A percentile compares a stretch with the other conserved stretches of the same genome.
These are phyloP conservation scores for Blastocystis sp. DNA, from an alignment of 352 stramenopile genomes.

Conservation along the genomic window DNA sequence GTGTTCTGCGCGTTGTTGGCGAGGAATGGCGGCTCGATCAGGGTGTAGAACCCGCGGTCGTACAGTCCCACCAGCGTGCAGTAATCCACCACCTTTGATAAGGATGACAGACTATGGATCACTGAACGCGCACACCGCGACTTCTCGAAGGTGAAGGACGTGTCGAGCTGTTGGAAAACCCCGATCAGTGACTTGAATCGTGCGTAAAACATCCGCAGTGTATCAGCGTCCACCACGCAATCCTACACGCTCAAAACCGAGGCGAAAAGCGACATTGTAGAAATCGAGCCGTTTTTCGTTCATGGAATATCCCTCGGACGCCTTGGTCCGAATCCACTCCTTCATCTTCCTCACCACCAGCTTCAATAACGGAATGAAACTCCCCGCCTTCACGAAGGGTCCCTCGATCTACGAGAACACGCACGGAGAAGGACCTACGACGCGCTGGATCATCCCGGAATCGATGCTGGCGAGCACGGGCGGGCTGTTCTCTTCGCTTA, in stretches of 20 bases:
- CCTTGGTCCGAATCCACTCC: conserved; percentile 87
- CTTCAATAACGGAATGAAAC: conserved; percentile 96
- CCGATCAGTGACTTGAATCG: conserved; percentile 93
- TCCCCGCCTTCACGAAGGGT: conserved; percentile 95
- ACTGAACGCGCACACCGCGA: conserved; percentile 90
- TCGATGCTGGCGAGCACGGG: neutral
- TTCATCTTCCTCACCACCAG: conserved; percentile 93
- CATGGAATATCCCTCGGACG: conserved; percentile 90
- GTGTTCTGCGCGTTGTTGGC: neutral
- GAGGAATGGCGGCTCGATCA: conserved; percentile 28
- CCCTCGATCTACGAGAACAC: conserved; percentile 78
- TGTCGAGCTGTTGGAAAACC: conserved; percentile 80
- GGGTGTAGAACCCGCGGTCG: conserved; percentile 55
- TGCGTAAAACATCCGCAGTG: conserved; percentile 94
- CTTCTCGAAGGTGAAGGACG: conserved; percentile 54
- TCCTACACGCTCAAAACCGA: conserved; percentile 80
- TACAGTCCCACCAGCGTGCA: conserved; percentile 76
- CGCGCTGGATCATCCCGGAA: neutral
- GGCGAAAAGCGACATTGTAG: neutral
- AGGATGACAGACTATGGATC: neutral
- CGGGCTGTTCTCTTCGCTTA: neutral
- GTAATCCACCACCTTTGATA: conserved; percentile 74
- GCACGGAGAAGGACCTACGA: conserved; percentile 77
- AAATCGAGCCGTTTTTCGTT: conserved; percentile 79
- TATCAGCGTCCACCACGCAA: conserved; percentile 91